These are phyloP conservation scores for Yamadazyma dushanensis DNA, from an alignment of 1,139 yeast genomes.

Conservation along the genomic window DNA sequence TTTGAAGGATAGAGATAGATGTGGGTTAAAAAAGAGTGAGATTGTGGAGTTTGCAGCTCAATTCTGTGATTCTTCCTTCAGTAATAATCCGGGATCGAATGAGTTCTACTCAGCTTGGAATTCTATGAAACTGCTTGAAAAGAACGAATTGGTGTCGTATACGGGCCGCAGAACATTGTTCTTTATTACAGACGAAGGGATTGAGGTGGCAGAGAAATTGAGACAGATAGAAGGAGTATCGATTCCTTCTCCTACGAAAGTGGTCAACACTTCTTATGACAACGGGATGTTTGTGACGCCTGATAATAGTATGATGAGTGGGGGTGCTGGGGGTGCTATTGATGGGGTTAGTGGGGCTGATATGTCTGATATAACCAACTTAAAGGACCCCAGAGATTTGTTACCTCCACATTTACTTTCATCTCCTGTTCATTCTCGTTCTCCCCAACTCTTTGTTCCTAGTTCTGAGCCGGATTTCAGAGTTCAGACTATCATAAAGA, in stretches of 20 bases:
- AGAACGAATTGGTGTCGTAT: conserved; percentile 58
- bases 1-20: conserved; percentile 46
- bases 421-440: conserved; percentile 8
- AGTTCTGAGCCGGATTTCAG: conserved; percentile 6
- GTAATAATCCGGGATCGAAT: conserved; percentile 57
- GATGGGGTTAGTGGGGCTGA: too few relatives aligned
- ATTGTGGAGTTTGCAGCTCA: conserved; percentile 57
- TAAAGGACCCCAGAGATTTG: conserved; percentile 14
- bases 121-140: conserved; percentile 61
- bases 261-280: conserved; percentile 32
- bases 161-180: conserved; percentile 63
- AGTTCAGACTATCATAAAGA: not conserved
- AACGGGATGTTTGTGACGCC: conserved; percentile 33
- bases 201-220: conserved; percentile 58
- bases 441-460: conserved; percentile 4
- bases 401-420: conserved; percentile 11
- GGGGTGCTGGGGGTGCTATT: too few relatives aligned
- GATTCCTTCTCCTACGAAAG: conserved; percentile 24
- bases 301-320: conserved; percentile 14
- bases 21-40: conserved; percentile 62
- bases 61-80: conserved; percentile 67
- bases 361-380: conserved; percentile 7
- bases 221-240: conserved; percentile 43
- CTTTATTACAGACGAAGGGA: conserved; percentile 73
- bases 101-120: conserved; percentile 82